Base-by-base conservation (phyloP, 495 filamentous ascomycete species). In the Cenococcum geophilum region DNA sequence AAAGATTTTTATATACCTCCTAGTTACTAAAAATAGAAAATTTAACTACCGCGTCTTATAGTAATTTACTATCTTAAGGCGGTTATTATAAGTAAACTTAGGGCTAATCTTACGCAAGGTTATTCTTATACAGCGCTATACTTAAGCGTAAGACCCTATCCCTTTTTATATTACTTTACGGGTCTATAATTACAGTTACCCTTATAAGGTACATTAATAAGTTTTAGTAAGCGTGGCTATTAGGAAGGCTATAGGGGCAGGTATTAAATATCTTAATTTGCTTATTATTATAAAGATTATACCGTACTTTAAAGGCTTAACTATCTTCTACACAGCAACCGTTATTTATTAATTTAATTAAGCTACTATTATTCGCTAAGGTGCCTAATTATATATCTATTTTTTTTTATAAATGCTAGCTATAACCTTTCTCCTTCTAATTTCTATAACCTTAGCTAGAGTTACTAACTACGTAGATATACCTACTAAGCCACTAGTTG, bases 191-290 rank as follows among this genome's bases (percentile, higher is more conserved):
- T 35, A 20, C 55, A 18, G 18, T 25, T 66, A 54, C 57, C 60
- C 50, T 60, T 67, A 60, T 56, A 67, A 67, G 60, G 64, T 56
- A 57, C 64, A 60, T 63, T 57, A 50, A 59, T 23, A 53, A 58
- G 18, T 23, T 45, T 32, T 22, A 53, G 49, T 66, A 37, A 59
- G 34, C 34, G 56, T 59, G 59, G 63, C 63, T 61, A 37, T 61
- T 34, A 58, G 55, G 54, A 65, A 57, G 57, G 27, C 47, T 18
- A 53, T 34, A 11, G 25, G 27, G 14, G 53, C 50, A 23, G 55
- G 53, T 12, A 3, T 48, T 55, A 27, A 36, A 59, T 59, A 18
- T 55, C 63, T 59, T 23, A 43, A 34, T 40, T 3, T 20, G 14
- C 18, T 47, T 55, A 21, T 37, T 42, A 57, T 63, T 63, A 63